phyloP scores from a whole-genome alignment of 2,329 filamentous ascomycete genomes.

The Sporothrix brasiliensis region DNA sequence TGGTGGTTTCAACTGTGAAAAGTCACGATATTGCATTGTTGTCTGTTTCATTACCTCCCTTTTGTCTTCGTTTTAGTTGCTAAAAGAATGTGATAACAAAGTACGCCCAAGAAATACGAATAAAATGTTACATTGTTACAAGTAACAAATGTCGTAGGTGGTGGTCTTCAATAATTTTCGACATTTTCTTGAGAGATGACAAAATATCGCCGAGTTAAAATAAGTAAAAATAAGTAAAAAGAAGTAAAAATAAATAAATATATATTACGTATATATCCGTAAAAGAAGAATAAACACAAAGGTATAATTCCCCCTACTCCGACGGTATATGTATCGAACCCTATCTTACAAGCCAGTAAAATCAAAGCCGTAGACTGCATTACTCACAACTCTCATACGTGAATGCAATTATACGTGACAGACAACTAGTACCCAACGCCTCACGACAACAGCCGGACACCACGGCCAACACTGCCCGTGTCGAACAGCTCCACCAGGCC shows the following conservation, averaged over 20 bases:
- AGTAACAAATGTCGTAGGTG: too few species aligned
- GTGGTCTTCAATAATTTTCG: too few species aligned
- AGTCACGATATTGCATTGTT: background rate
- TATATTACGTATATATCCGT: background rate
- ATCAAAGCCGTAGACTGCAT: background rate
- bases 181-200: too few species aligned
- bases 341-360: background rate
- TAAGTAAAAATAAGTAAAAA: background rate
- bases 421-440: background rate
- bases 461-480: slow-evolving; percentile 72
- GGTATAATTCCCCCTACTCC: too few species aligned
- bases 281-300: too few species aligned
- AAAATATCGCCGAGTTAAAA: too few species aligned
- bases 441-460: slow-evolving; percentile 52
- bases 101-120: too few species aligned
- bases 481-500: slow-evolving; percentile 75
- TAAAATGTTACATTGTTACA: too few species aligned
- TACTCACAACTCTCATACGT: background rate
- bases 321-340: too few species aligned
- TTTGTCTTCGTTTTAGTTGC: background rate
- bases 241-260: background rate
- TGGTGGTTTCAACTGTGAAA: too few species aligned
- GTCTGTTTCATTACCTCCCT: background rate
- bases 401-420: background rate
- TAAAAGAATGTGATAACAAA: background rate